Conservation (phyloP, 2,329 filamentous ascomycete genomes). For the Macrophomina phaseolina region DNA sequence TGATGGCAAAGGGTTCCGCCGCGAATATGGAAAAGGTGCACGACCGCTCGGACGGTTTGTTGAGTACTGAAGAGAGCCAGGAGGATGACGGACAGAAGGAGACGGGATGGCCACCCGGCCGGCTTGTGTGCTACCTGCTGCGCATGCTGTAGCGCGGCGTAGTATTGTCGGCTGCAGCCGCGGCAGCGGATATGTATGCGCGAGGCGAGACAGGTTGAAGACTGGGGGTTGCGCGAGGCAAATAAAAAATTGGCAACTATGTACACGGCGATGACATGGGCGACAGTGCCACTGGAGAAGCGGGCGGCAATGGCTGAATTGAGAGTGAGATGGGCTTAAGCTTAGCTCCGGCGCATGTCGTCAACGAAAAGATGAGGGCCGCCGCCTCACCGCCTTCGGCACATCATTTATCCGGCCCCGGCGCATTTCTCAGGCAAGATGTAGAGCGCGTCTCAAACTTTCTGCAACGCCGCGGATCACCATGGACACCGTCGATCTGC, state of each 20-base stretch:
- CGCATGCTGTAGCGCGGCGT: slow-evolving; percentile 46
- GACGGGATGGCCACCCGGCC: slow-evolving; percentile 51
- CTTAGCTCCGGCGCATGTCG: slow-evolving; percentile 8
- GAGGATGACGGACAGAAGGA: neutral
- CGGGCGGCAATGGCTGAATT: neutral
- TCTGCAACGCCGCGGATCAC: slow-evolving; percentile 16
- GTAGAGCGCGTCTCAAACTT: neutral
- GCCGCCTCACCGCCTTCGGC: slow-evolving; percentile 4
- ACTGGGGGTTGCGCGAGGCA: slow-evolving; percentile 1
- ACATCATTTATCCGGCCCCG: slow-evolving; percentile 11
- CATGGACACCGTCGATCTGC: slow-evolving; percentile 65
- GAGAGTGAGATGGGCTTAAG: neutral
- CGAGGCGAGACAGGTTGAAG: slow-evolving; percentile 53
- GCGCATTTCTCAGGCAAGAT: neutral
- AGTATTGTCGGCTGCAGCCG: slow-evolving; percentile 55
- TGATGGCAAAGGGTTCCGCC: neutral
- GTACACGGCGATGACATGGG: neutral
- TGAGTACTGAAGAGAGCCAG: neutral
- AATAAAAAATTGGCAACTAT: neutral
- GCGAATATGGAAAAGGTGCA: neutral
- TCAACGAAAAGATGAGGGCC: neutral
- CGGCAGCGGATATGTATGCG: slow-evolving; percentile 44
- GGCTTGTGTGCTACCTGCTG: slow-evolving; percentile 47
- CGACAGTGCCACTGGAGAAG: neutral
- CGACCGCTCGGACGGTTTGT: too few species aligned